Conservation (phyloP, 257 asterid genomes). For the Euphrasia confusa region DNA sequence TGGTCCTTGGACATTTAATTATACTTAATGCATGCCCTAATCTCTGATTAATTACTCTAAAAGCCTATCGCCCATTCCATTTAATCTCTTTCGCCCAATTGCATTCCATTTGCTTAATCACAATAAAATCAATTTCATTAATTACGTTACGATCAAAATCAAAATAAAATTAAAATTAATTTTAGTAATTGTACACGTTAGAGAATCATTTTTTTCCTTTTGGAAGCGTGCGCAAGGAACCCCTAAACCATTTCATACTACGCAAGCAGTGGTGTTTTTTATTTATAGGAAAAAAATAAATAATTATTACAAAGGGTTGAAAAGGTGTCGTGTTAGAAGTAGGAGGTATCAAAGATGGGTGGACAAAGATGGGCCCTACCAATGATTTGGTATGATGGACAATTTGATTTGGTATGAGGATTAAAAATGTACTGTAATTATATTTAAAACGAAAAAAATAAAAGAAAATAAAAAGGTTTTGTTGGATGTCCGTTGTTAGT, state of each 20-base stretch:
- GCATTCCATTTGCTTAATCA: background rate
- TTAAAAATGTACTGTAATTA: background rate
- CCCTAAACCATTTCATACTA: background rate
- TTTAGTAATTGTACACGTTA: no score
- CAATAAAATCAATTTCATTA: background rate
- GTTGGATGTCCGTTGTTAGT: slow-evolving; percentile 36
- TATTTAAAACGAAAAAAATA: slow-evolving; percentile 1
- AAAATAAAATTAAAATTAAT: no score
- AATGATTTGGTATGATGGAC: slow-evolving; percentile 44
- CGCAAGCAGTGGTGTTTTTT: background rate
- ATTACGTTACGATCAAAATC: no score
- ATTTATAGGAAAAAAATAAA: background rate
- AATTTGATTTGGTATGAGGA: slow-evolving; percentile 33
- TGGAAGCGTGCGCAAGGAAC: background rate
- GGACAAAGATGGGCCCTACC: slow-evolving; percentile 34
- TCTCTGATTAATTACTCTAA: slow-evolving; percentile 12
- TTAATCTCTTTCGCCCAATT: background rate
- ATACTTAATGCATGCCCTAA: slow-evolving; percentile 15
- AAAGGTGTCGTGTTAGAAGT: slow-evolving; percentile 4
- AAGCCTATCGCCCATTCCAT: background rate
- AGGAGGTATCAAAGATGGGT: background rate
- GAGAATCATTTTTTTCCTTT: no score
- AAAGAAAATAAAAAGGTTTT: slow-evolving; percentile 32
- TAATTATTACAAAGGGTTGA: slow-evolving; percentile 4
- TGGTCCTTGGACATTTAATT: slow-evolving; percentile 23